Conservation (phyloP, 495 filamentous ascomycete species). For the Podospora bellae-mahoneyi region DNA sequence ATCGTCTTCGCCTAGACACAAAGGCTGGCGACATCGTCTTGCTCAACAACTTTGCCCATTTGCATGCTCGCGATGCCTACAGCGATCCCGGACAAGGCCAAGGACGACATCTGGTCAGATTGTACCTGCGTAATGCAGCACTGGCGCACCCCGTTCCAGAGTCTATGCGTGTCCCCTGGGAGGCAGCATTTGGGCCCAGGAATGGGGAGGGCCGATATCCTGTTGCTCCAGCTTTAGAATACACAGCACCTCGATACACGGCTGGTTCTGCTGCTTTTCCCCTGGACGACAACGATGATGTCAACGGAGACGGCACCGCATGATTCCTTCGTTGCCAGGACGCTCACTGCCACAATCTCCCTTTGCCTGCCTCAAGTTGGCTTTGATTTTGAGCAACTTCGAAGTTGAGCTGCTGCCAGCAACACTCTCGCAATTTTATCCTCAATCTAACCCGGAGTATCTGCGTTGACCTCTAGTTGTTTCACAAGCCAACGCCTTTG, state of each 20-base stretch:
- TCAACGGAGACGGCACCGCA: conserved; percentile 16
- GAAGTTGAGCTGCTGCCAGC: background rate
- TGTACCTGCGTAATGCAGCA: conserved; percentile 48
- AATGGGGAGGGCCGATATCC: conserved; percentile 32
- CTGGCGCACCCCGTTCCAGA: conserved; percentile 41
- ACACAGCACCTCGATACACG: conserved; percentile 43
- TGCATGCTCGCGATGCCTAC: conserved; percentile 56
- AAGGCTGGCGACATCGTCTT: conserved; percentile 59
- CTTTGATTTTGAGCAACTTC: background rate
- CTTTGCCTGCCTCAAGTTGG: background rate
- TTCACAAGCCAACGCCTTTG: too few species aligned
- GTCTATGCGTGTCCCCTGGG: conserved; percentile 44
- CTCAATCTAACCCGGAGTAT: background rate
- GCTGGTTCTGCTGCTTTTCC: conserved; percentile 44
- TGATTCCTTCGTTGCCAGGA: background rate
- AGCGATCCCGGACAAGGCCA: conserved; percentile 31
- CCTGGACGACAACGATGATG: conserved; percentile 32
- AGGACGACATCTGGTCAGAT: conserved; percentile 47
- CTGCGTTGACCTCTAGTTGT: too few species aligned
- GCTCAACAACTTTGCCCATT: conserved; percentile 59
- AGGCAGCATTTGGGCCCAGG: conserved; percentile 38
- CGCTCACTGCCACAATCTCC: background rate
- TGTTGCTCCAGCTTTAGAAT: conserved; percentile 36
- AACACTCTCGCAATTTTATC: background rate
- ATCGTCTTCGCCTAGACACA: conserved; percentile 44